Base-by-base conservation (phyloP, 345 rosid species). In the Populus alba region DNA sequence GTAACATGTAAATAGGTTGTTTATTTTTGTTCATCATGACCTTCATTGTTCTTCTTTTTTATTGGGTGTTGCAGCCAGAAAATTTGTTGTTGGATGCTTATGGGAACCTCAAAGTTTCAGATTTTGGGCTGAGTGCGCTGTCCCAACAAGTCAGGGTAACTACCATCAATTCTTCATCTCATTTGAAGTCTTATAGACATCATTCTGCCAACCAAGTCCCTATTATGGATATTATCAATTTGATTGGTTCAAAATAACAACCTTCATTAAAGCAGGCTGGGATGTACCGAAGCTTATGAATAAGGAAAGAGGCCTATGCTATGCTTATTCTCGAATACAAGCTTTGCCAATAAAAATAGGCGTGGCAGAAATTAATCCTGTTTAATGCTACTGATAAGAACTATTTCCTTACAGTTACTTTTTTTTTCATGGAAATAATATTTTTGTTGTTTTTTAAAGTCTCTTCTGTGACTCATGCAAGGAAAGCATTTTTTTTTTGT, bases 101-200 rank as follows among this genome's bases (percentile, higher is more conserved):
- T 81, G 99, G 97, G 63, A 92, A 90, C 87, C 99, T 95, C 70
- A 95, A 92, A 87, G 91, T 95, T 79, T 95, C 99, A 31, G 99
- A 95, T 84, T 95, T 95, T 86, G 99, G 99, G 81, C 82, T 95
- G 84, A 95, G 98, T 88, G 99, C 99, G 25, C 81, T 95, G 82
- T 95, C 99, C 53, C 92, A 89, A 72, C 98, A 95, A 95, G 91
- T 95, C 87, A 87, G 92, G 99, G 98, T 95, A 93, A 85, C 61
- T 68, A 61, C 75, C 38, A 59, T 70, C 37, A 47, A 59, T 23
- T 68, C 61, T 74, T 66, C 23, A 55, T 78, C 22, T 17, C 66
- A 33, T 11, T 72, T 18, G 18, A 41, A 18, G 25, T 9, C 8
- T 45, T 6, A 33, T 47, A 13, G 65, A 27, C 47, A 45, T 70